A percentile compares a stretch with the other conserved stretches of the same genome.
phyloP scores from a whole-genome alignment of 2,329 filamentous ascomycete species.

The Colletotrichum cereale region DNA sequence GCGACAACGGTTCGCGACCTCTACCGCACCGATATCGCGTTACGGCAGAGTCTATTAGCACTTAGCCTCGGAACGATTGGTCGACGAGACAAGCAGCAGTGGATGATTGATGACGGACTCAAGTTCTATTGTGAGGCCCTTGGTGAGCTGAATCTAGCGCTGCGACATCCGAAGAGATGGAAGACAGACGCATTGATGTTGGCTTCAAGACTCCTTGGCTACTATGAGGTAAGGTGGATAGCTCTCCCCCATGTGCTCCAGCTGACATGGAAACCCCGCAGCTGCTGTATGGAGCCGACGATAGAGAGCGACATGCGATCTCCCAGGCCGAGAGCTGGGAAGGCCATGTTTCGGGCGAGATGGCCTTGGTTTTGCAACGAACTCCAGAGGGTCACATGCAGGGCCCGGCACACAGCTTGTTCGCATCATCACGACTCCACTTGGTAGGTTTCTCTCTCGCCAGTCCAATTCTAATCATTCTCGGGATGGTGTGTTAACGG shows the following conservation, averaged over 20 bases:
- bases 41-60: conserved; percentile 41
- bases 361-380: conserved; percentile 33
- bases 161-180: conserved; percentile 21
- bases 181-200: conserved; percentile 37
- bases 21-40: conserved; percentile 40
- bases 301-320: conserved; percentile 30
- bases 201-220: conserved; percentile 35
- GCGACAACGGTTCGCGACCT: conserved; percentile 41
- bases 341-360: conserved; percentile 38
- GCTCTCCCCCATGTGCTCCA: not conserved
- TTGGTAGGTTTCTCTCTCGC: conserved; percentile 30
- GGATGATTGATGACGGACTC: conserved; percentile 41
- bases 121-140: conserved; percentile 43
- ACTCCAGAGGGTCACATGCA: conserved; percentile 22
- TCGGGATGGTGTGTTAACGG: not conserved
- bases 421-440: conserved; percentile 43
- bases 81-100: conserved; percentile 40
- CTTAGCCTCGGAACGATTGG: conserved; percentile 43
- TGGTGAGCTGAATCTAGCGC: conserved; percentile 25
- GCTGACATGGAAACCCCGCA: conserved; percentile 12
- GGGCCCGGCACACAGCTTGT: conserved; percentile 42
- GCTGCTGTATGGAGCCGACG: conserved; percentile 41
- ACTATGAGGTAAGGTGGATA: conserved; percentile 42
- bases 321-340: conserved; percentile 42
- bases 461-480: not conserved